These are phyloP conservation scores for Gaeumannomyces tritici DNA, from an alignment of 2,329 filamentous ascomycete genomes.

Conservation along the genomic window DNA sequence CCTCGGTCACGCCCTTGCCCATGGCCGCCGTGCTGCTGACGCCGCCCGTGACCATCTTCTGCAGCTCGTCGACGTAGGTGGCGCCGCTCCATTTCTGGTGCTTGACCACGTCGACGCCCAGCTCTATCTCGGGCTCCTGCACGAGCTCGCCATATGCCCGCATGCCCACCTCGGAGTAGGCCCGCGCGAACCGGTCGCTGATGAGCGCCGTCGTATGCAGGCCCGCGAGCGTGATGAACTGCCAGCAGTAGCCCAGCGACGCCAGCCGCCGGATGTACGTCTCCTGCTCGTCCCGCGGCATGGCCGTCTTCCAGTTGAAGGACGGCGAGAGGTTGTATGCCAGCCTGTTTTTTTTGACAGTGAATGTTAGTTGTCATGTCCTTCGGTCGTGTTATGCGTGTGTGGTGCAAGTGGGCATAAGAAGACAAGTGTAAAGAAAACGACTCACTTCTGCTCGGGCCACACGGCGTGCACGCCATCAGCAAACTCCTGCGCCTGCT, in stretches of 20 bases:
- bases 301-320: slow-evolving; percentile 99
- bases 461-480: slow-evolving; percentile 87
- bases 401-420: background rate
- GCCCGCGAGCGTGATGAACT: slow-evolving; percentile 98
- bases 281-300: slow-evolving; percentile 85
- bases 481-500: slow-evolving; percentile 88
- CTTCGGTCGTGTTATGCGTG: too few species aligned
- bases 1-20: slow-evolving; percentile 96
- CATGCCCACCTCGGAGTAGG: slow-evolving; percentile 79
- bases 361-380: background rate
- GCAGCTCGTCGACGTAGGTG: slow-evolving; percentile 84
- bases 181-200: slow-evolving; percentile 76
- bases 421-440: background rate
- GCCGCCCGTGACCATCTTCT: slow-evolving; percentile 96
- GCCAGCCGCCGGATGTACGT: slow-evolving; percentile 92
- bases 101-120: slow-evolving; percentile 86
- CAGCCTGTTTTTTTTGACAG: slow-evolving; percentile 43
- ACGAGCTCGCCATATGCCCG: slow-evolving; percentile 94
- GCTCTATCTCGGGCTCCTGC: slow-evolving; percentile 93
- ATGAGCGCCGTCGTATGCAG: slow-evolving; percentile 93
- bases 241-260: slow-evolving; percentile 92
- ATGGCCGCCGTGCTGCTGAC: slow-evolving; percentile 89
- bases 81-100: slow-evolving; percentile 99
- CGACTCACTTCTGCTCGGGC: slow-evolving; percentile 85
- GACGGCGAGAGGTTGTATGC: slow-evolving; percentile 97